phyloP scores from a whole-genome alignment of 2,329 filamentous ascomycete species.

The Cyanodermella asteris region DNA sequence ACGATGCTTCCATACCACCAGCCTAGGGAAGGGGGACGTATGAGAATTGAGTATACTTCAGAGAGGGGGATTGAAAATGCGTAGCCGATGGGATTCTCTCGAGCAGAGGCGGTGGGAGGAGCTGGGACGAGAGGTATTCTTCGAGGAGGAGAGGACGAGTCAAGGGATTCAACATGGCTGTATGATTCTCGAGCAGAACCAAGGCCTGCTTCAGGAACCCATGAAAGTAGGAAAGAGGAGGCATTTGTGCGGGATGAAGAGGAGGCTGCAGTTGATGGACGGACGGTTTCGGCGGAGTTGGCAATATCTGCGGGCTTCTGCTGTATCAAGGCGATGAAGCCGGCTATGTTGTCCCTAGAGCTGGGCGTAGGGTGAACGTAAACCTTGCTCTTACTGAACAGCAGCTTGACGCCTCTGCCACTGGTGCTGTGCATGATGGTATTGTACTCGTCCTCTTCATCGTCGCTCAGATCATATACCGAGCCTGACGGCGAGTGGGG shows the following conservation, averaged over 20 bases:
- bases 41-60: slow-evolving; percentile 73
- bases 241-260: slow-evolving; percentile 24
- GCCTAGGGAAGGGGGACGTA: slow-evolving; percentile 76
- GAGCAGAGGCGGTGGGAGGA: slow-evolving; percentile 63
- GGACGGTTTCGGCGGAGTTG: slow-evolving; percentile 12
- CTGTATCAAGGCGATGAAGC: slow-evolving; percentile 81
- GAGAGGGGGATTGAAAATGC: slow-evolving; percentile 80
- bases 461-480: slow-evolving; percentile 90
- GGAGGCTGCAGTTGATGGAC: slow-evolving; percentile 16
- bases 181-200: slow-evolving; percentile 76
- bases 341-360: slow-evolving; percentile 84
- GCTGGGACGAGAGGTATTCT: slow-evolving; percentile 83
- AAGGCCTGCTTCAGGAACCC: slow-evolving; percentile 75
- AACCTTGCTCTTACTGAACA: slow-evolving; percentile 97
- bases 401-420: slow-evolving; percentile 69
- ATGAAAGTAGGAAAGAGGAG: slow-evolving; percentile 66
- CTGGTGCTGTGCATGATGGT: slow-evolving; percentile 65
- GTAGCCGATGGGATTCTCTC: slow-evolving; percentile 53
- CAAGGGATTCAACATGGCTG: slow-evolving; percentile 80
- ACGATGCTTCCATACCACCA: slow-evolving; percentile 98
- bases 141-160: slow-evolving; percentile 56
- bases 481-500: slow-evolving; percentile 59
- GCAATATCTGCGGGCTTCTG: slow-evolving; percentile 56
- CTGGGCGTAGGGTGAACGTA: slow-evolving; percentile 90
- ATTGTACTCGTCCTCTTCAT: slow-evolving; percentile 86